phyloP scores from a whole-genome alignment of 1,284 basidiomycete genomes.

The Heliocybe sulcata region DNA sequence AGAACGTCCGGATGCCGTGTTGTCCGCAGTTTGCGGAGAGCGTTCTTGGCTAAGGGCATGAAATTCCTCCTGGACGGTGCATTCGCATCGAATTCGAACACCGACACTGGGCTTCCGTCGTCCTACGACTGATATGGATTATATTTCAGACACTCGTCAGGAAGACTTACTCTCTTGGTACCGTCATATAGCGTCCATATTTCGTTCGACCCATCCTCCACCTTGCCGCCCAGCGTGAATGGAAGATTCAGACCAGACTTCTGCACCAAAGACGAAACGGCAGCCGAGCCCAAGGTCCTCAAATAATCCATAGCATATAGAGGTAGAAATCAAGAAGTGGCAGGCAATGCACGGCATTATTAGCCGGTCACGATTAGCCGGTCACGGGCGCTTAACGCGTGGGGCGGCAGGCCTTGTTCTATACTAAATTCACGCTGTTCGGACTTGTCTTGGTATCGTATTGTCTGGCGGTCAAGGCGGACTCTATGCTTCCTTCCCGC shows the following conservation, averaged over 20 bases:
- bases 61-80: constrained; percentile 49
- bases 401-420: background rate
- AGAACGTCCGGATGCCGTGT: constrained; percentile 94
- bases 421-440: too few relatives aligned
- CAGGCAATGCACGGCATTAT: background rate
- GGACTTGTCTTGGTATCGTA: too few relatives aligned
- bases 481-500: background rate
- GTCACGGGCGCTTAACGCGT: background rate
- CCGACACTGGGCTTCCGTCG: constrained; percentile 75
- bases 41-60: constrained; percentile 83
- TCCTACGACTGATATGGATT: constrained; percentile 50
- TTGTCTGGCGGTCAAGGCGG: too few relatives aligned
- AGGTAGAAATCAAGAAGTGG: background rate
- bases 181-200: constrained; percentile 88
- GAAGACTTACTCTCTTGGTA: constrained; percentile 69
- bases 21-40: constrained; percentile 85
- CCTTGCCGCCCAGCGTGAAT: constrained; percentile 78
- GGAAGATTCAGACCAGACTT: constrained; percentile 88
- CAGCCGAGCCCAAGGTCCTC: constrained; percentile 78
- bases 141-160: constrained; percentile 4
- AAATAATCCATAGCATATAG: constrained; percentile 69
- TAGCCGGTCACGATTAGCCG: background rate
- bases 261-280: constrained; percentile 80
- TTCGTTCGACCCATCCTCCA: constrained; percentile 55
- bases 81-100: constrained; percentile 85